Conservation (phyloP, 2,329 filamentous ascomycete genomes). For the Monosporascus sp. region DNA sequence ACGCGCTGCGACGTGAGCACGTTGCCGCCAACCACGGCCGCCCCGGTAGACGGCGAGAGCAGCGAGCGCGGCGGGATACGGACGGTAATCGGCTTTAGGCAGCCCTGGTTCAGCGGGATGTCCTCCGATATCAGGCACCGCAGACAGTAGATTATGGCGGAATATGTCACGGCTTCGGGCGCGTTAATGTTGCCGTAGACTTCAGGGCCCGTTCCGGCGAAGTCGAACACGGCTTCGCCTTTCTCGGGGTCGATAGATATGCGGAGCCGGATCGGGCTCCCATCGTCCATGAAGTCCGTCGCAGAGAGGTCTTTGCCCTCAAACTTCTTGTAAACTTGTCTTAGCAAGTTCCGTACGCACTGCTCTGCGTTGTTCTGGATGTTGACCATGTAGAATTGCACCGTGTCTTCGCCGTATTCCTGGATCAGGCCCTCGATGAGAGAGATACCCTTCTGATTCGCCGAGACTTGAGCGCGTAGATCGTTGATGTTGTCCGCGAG, state of each 20-base stretch:
- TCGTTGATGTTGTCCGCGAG: slow-evolving; percentile 73
- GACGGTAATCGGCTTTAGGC: slow-evolving; percentile 65
- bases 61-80: slow-evolving; percentile 64
- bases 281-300: slow-evolving; percentile 74
- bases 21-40: slow-evolving; percentile 73
- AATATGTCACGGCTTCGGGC: slow-evolving; percentile 71
- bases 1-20: slow-evolving; percentile 70
- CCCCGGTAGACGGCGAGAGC: slow-evolving; percentile 64
- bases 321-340: slow-evolving; percentile 61
- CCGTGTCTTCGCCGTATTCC: slow-evolving; percentile 68
- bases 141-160: slow-evolving; percentile 74
- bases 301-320: slow-evolving; percentile 63
- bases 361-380: slow-evolving; percentile 72
- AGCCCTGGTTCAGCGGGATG: slow-evolving; percentile 75
- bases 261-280: slow-evolving; percentile 64
- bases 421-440: slow-evolving; percentile 65
- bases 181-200: slow-evolving; percentile 73
- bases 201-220: slow-evolving; percentile 67
- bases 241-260: slow-evolving; percentile 66
- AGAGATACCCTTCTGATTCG: slow-evolving; percentile 73
- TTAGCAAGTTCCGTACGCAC: slow-evolving; percentile 64
- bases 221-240: slow-evolving; percentile 71
- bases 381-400: slow-evolving; percentile 72
- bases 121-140: slow-evolving; percentile 70
- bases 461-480: slow-evolving; percentile 73